phyloP scores from a whole-genome alignment of 441 rosid species.

The Manihot esculenta region DNA sequence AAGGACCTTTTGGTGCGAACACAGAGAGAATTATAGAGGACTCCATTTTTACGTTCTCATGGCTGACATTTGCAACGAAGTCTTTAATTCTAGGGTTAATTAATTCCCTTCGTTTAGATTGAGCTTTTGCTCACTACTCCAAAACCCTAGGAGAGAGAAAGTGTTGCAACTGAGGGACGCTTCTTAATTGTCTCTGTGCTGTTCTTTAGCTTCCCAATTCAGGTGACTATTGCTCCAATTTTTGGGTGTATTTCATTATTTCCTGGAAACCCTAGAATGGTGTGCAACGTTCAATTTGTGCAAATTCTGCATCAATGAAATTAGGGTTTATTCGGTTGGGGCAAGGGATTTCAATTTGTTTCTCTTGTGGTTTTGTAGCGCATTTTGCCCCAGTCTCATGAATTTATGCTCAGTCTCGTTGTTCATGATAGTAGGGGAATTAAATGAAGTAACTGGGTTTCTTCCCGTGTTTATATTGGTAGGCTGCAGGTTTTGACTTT shows the following conservation, averaged over 20 bases:
- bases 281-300: conserved; percentile 26
- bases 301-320: conserved; percentile 15
- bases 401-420: conserved; percentile 1
- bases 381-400: conserved; percentile 10
- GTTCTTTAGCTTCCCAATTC: conserved; percentile 56
- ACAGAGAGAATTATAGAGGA: conserved; percentile 9
- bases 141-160: conserved; percentile 72
- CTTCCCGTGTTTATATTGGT: no score
- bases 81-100: conserved; percentile 16
- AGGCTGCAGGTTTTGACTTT: neutral
- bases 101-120: conserved; percentile 13
- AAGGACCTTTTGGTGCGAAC: conserved; percentile 9
- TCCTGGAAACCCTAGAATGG: conserved; percentile 55
- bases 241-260: conserved; percentile 5
- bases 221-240: conserved; percentile 44
- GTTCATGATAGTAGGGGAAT: neutral
- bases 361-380: neutral
- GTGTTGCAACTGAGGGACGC: conserved; percentile 18
- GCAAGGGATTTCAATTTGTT: conserved; percentile 5
- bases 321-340: conserved; percentile 23
- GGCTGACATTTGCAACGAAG: conserved; percentile 25
- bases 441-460: conserved; percentile 5
- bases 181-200: conserved; percentile 29
- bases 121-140: conserved; percentile 4
- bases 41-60: conserved; percentile 10